Base-by-base conservation (phyloP, 2,329 filamentous ascomycete species). In the Penicillium capsulatum region DNA sequence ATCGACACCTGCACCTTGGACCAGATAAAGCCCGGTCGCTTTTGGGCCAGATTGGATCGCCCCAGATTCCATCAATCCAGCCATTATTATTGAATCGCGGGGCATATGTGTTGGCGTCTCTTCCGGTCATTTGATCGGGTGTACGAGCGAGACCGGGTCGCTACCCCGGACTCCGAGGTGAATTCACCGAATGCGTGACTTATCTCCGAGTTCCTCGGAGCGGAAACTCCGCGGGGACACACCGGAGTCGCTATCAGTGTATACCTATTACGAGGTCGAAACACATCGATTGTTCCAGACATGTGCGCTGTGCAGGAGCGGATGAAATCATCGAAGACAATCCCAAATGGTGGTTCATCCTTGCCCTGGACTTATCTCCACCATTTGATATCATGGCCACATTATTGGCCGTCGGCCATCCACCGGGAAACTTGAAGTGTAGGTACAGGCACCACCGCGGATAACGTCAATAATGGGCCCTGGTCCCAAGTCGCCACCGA, bases 371-470 rank as follows among this genome's bases (percentile, higher is more conserved):
- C 11, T 17, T 10, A 20, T 36, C 38, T 50, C 47, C 49, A 53
- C 47, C 38, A 44, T 53, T 51, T 41, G 33, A 49, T 54, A 51
- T 51, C 43, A 46, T 54, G 9, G 41, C 13, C 13, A 31, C 30
- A 24, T 38, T 30, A 54, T 54, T 54, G 51, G 51, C 37, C 26
- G 22, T 30, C 17, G 27, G 17, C 28, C 20, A 34, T 36, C 24
- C 31, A 37, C 40, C 45, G 50, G 49, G 34, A 51, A 54, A 53
- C 41, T 32, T 30, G 34, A 37, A 14, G 36, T 39, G 44, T 30
- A 36, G 31, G 28, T 22, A 5, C 19, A 22, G 44, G 45, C 40
- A 45, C 48, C 44, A 50, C 40, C 47, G 40, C 47, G 41, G 47
- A 44, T 32, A 52, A 50, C 43, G 36, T 43, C 15, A 50, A 40